Base-by-base conservation (phyloP, 2,329 filamentous ascomycete genomes). In the Clonostachys rhizophaga region DNA sequence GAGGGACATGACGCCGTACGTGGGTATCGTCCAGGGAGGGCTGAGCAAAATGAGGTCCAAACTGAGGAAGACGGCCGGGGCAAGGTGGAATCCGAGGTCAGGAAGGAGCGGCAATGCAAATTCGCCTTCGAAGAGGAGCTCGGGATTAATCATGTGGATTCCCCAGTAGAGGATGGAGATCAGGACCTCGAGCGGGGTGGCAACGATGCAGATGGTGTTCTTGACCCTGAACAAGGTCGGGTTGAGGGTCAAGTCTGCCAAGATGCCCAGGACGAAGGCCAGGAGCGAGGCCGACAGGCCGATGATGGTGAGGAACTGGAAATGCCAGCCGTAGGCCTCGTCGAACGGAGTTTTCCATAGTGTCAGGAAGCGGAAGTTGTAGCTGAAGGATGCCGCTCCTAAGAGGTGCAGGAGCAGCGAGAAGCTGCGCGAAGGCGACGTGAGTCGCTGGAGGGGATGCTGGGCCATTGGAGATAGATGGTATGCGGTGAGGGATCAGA, bases 81-180 rank as follows among this genome's bases (percentile, higher is more conserved):
- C 76, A 18, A 81, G 72, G 60, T 88, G 84, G 57, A 87, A 85
- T 36, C 81, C 79, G 11, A 85, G 57, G 60, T 89, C 86, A 14
- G 77, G 74, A 20, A 72, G 53, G 30, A 81, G 64, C 8, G 75
- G 72, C 41, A 87, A 66, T 34, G 76, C 67, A 33, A 84, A 70
- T 6, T 78, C 77, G 1, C 78, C 74, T 13, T 76, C 76, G 40
- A 78, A 68, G 10, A 83, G 58, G 8, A 84, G 66, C 13, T 55
- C 59, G 49, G 71, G 73, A 56, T 83, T 76, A 48, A 82, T 74
- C 49, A 79, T 65, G 43, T 74, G 74, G 17, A 91, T 72, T 11
- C 81, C 78, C 86, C 87, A 90, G 66, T 91, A 91, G 3, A 91
- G 68, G 33, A 87, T 66, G 54, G 76, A 83, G 59, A 91, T 86